Evolutionary conservation across 345 rosid genomes (phyloP).

Genomic region (Toxicodendron radicans): DNA sequence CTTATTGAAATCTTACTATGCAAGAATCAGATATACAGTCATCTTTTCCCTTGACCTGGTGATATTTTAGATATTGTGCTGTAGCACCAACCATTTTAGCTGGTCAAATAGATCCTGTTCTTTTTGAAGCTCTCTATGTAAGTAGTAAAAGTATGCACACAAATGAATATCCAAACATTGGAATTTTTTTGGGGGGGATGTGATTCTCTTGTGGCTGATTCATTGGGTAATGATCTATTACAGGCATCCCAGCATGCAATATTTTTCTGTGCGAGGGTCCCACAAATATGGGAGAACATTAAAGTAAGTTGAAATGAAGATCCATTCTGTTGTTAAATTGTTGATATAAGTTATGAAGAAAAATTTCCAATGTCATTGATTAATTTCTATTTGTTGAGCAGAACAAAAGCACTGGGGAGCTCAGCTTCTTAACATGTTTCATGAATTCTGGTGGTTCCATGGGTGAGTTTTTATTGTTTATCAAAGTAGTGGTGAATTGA

Average conservation of each 20-base stretch:
- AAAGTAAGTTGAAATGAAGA: conserved; percentile 46
- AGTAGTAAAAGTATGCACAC: conserved; percentile 24
- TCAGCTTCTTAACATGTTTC: conserved; percentile 84
- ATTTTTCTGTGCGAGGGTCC: conserved; percentile 88
- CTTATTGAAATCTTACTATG: conserved; percentile 1
- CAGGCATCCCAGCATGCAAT: conserved; percentile 98
- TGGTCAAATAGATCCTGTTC: conserved; percentile 76
- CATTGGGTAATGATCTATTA: conserved; percentile 20
- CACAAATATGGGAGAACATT: conserved; percentile 91
- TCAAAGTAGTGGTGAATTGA: background rate
- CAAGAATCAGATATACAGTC: conserved; percentile 4
- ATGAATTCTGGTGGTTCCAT: conserved; percentile 77
- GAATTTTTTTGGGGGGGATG: background rate
- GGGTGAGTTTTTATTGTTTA: conserved; percentile 46
- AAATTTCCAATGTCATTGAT: conserved; percentile 1
- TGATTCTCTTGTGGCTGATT: background rate
- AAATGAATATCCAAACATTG: background rate
- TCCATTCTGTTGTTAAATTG: background rate
- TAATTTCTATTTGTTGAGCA: conserved; percentile 32
- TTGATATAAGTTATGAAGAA: background rate
- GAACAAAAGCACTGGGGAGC: conserved; percentile 92
- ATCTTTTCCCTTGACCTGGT: conserved; percentile 32
- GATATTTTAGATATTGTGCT: conserved; percentile 67
- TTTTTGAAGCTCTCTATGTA: conserved; percentile 93
- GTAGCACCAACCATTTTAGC: conserved; percentile 80